Base-by-base conservation (phyloP, 805 yeast genomes). In the Suhomyces prunicola region DNA sequence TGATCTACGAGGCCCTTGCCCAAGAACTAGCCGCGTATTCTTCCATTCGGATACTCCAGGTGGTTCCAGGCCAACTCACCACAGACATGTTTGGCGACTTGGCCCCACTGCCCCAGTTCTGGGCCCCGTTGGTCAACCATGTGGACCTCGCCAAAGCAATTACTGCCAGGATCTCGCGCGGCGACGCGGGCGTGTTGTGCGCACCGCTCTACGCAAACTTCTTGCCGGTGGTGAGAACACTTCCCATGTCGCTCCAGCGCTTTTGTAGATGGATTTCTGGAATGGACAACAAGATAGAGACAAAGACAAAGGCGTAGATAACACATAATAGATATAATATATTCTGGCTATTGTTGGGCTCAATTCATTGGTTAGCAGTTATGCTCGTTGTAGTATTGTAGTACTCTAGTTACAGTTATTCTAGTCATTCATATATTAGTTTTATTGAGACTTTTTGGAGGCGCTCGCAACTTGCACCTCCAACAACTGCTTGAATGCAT, bases 31-130 rank as follows among this genome's bases (percentile, higher is more conserved):
- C 46, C 1, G 54, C 53, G 1, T 47, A 48, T 35, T 62, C 70
- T 0, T 47, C 50, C 1, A 59, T 80, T 3, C 59, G 73, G 4
- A 55, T 74, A 27, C 66, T 78, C 13, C 60, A 77, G 9, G 75
- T 81, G 6, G 54, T 72, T 2, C 83, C 85, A 0, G 86, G 86
- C 2, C 86, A 82, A 60, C 60, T 82, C 29, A 67, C 72, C 44
- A 70, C 82, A 0, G 61, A 59, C 8, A 80, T 82, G 85, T 82
- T 82, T 57, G 57, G 59, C 1, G 83, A 80, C 57, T 77, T 80
- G 7, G 57, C 61, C 1, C 77, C 79, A 4, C 67, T 74, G 6
- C 64, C 67, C 42, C 56, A 55, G 29, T 79, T 80, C 53, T 60
- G 81, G 44, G 84, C 84, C 0, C 86, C 86, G 0, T 39, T 79